Percentiles rank a stretch among this genome's conserved stretches.
phyloP scores from a whole-genome alignment of 352 stramenopile genomes.

The Phytophthora pluvialis region DNA sequence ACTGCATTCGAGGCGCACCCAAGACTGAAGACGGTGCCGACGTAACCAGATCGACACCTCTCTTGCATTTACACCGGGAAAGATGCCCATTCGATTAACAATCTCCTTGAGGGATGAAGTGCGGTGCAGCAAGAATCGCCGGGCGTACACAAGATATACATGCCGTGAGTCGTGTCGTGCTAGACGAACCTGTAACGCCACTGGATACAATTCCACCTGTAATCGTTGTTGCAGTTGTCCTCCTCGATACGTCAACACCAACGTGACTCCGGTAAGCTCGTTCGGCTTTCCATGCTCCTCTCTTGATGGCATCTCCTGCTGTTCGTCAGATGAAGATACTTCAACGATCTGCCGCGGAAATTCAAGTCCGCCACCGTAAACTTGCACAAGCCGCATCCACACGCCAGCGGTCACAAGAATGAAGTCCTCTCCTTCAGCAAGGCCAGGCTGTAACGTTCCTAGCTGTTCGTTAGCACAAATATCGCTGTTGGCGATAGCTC shows the following conservation, averaged over 20 bases:
- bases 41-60: constrained; percentile 74
- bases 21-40: constrained; percentile 58
- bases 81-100: constrained; percentile 58
- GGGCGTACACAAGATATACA: constrained; percentile 65
- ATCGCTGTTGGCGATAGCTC: constrained; percentile 48
- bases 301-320: constrained; percentile 23
- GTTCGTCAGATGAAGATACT: constrained; percentile 14
- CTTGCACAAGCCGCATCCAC: constrained; percentile 58
- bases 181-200: constrained; percentile 61
- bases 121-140: constrained; percentile 48
- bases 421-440: constrained; percentile 49
- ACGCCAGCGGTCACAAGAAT: constrained; percentile 49
- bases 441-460: constrained; percentile 43
- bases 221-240: constrained; percentile 26
- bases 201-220: constrained; percentile 60
- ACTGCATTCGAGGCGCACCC: constrained; percentile 63
- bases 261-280: neutral
- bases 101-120: constrained; percentile 63
- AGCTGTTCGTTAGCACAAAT: constrained; percentile 49
- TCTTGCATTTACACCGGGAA: constrained; percentile 55
- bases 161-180: constrained; percentile 60
- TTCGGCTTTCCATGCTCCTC: constrained; percentile 20
- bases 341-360: constrained; percentile 58
- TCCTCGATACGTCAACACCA: constrained; percentile 1
- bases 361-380: constrained; percentile 64